phyloP scores from a whole-genome alignment of 306 rosid genomes.

The Quercus cerris region DNA sequence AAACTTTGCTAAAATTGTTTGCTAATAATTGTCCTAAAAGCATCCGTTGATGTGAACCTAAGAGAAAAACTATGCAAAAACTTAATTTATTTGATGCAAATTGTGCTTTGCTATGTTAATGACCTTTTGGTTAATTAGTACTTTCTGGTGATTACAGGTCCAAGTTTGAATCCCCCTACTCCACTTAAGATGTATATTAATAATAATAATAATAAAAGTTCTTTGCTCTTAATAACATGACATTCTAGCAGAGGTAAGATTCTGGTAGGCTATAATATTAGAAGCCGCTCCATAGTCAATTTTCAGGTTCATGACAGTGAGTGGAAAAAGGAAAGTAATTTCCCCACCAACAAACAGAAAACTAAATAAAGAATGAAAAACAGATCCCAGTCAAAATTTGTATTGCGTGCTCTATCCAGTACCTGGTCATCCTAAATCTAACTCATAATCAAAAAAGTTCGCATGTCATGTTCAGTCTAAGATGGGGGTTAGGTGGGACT shows the following conservation, averaged over 20 bases:
- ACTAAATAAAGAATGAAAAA: not conserved
- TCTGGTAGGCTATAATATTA: not conserved
- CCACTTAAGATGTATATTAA: no score
- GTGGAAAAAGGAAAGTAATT: not conserved
- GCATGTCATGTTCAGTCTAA: not conserved
- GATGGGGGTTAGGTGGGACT: not conserved
- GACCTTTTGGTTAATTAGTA: no score
- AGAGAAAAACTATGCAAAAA: no score
- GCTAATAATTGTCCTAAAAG: no score
- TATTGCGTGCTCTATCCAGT: not conserved
- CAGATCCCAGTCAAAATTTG: not conserved
- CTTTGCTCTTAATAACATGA: not conserved
- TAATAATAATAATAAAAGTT: no score
- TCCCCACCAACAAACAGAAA: not conserved
- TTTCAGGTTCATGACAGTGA: not conserved
- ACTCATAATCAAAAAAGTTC: not conserved
- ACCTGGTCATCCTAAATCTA: not conserved
- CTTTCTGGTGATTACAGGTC: no score
- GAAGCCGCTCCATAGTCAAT: not conserved
- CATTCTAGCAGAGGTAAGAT: not conserved
- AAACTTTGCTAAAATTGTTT: no score
- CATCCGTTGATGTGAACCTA: no score
- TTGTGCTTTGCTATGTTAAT: no score
- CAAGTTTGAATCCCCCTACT: no score
- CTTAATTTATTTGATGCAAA: no score